Percentiles rank a stretch among this genome's conserved stretches.
Conservation (phyloP, 176 grass and related monocot genomes). For the Eragrostis curvula region DNA sequence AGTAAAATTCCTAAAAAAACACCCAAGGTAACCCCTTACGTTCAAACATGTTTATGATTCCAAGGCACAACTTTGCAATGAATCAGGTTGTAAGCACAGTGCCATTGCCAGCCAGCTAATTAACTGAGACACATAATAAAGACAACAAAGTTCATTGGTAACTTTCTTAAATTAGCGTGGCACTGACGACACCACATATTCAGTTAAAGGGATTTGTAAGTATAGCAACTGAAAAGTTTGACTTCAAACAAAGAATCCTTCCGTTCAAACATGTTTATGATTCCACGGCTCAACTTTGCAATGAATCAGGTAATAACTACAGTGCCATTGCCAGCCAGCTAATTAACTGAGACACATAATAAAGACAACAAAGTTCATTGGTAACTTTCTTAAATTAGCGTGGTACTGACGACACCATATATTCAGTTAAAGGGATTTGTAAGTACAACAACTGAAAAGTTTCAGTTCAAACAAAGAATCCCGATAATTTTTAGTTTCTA, state of each 20-base stretch:
- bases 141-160: background rate
- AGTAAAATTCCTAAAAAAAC: background rate
- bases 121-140: background rate
- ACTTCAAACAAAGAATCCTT: background rate
- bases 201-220: background rate
- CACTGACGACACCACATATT: background rate
- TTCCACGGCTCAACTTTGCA: background rate
- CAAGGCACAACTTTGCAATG: background rate
- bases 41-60: background rate
- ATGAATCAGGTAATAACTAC: background rate
- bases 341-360: background rate
- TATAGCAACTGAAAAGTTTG: background rate
- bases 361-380: background rate
- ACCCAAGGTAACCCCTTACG: background rate
- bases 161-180: constrained; percentile 1
- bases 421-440: constrained; percentile 5
- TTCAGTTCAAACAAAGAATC: constrained; percentile 11
- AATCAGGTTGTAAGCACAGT: background rate
- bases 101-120: background rate
- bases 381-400: background rate
- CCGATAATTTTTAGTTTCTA: constrained; percentile 7
- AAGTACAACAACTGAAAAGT: background rate
- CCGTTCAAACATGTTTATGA: background rate
- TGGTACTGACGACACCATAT: background rate
- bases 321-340: background rate